Evolutionary conservation across 768 basidiomycete genomes (phyloP).

Genomic region (Suillus subalutaceus): DNA sequence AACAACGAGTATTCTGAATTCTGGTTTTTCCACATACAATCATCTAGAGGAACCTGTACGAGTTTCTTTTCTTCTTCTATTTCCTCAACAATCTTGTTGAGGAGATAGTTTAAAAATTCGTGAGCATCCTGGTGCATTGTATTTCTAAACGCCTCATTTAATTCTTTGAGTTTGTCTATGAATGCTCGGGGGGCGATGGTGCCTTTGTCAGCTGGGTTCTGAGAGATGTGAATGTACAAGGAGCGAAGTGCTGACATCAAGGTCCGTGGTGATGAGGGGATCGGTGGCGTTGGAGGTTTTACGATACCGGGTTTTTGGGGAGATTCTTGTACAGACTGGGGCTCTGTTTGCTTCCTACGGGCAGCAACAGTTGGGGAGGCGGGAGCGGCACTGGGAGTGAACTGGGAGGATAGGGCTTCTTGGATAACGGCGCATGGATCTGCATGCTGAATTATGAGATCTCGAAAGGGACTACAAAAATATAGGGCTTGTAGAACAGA

Average conservation of each 20-base stretch:
- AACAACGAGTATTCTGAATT: background rate
- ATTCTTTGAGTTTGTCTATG: conserved; percentile 90
- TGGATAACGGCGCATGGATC: conserved; percentile 51
- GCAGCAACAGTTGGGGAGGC: conserved; percentile 34
- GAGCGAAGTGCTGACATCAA: conserved; percentile 93
- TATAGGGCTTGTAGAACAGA: conserved; percentile 98
- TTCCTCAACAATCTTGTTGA: conserved; percentile 94
- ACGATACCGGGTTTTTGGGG: conserved; percentile 30
- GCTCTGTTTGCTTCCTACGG: conserved; percentile 59
- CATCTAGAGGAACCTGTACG: conserved; percentile 53
- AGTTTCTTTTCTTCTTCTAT: conserved; percentile 72
- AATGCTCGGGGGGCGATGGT: conserved; percentile 89
- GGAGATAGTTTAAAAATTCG: conserved; percentile 93
- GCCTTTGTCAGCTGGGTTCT: conserved; percentile 77
- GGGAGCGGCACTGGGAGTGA: conserved; percentile 21
- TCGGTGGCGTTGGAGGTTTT: conserved; percentile 43
- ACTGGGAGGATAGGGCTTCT: conserved; percentile 32
- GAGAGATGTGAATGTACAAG: conserved; percentile 84
- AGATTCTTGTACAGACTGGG: conserved; percentile 43
- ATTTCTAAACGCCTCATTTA: conserved; percentile 89
- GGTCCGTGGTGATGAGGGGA: conserved; percentile 65
- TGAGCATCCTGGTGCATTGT: conserved; percentile 98
- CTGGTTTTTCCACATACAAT: conserved; percentile 52
- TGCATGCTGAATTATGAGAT: conserved; percentile 75
- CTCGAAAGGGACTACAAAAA: conserved; percentile 91